Evolutionary conservation across 306 rosid genomes (phyloP).

Genomic region (Sesbania bispinosa): DNA sequence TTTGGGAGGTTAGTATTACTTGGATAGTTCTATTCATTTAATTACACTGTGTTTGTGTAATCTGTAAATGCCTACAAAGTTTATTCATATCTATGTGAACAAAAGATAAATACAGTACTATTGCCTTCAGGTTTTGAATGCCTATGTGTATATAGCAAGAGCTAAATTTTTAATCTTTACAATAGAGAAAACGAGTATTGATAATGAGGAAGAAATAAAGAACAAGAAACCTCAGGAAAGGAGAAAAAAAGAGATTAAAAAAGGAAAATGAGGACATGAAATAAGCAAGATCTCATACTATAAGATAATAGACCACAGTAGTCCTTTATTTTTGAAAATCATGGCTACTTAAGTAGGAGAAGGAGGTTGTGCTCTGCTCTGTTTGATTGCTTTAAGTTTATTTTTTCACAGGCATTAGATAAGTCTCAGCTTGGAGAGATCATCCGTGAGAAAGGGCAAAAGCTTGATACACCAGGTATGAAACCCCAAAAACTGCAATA

Average conservation of each 20-base stretch:
- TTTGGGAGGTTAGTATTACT: constrained; percentile 72
- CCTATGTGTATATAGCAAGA: too few species aligned
- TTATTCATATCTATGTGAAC: too few species aligned
- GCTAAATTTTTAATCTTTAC: too few species aligned
- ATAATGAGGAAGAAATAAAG: too few species aligned
- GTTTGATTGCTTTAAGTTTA: constrained; percentile 3
- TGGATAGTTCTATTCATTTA: constrained; percentile 11
- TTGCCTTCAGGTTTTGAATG: too few species aligned
- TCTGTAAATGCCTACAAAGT: too few species aligned
- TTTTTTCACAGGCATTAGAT: constrained; percentile 66
- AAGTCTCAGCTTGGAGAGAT: constrained; percentile 83
- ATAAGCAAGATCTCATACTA: neutral
- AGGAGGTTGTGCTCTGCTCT: constrained; percentile 19
- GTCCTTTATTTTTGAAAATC: neutral
- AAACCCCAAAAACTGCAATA: neutral
- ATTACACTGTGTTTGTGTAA: neutral
- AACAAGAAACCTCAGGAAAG: too few species aligned
- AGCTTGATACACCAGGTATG: constrained; percentile 76
- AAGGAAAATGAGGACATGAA: too few species aligned
- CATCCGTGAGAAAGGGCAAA: constrained; percentile 61
- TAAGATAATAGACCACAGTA: neutral
- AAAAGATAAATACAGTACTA: too few species aligned
- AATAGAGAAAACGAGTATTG: too few species aligned
- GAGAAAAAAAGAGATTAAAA: too few species aligned
- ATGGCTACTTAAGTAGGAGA: neutral